Conservation (phyloP, 345 rosid genomes). For the Euphorbia peplus region DNA sequence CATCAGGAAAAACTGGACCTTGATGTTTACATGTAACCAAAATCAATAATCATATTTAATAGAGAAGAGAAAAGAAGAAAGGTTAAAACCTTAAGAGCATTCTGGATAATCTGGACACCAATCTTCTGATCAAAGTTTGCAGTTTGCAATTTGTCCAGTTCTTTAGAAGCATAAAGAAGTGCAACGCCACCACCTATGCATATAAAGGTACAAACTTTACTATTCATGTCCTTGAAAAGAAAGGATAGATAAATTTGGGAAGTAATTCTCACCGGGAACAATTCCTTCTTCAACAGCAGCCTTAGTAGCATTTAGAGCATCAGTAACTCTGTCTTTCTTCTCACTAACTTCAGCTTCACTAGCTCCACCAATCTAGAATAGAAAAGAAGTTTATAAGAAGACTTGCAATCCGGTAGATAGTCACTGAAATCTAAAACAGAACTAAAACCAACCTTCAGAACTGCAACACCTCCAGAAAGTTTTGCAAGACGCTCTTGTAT, state of each 20-base stretch:
- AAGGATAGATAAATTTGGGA: neutral
- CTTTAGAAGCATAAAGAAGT: slow-evolving; percentile 30
- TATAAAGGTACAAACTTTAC: neutral
- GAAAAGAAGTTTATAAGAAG: neutral
- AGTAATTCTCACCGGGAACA: slow-evolving; percentile 22
- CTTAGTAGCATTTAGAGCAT: slow-evolving; percentile 34
- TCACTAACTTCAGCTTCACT: slow-evolving; percentile 33
- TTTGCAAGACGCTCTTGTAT: slow-evolving; percentile 25
- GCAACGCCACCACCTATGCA: slow-evolving; percentile 32
- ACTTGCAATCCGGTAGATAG: neutral
- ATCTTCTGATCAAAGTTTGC: slow-evolving; percentile 32
- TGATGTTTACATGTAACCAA: neutral
- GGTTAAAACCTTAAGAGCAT: slow-evolving; percentile 25
- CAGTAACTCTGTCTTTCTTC: slow-evolving; percentile 31
- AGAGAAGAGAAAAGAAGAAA: no score
- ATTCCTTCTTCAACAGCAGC: slow-evolving; percentile 34
- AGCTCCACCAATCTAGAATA: slow-evolving; percentile 28
- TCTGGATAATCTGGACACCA: slow-evolving; percentile 32
- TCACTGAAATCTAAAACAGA: neutral
- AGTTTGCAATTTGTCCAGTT: slow-evolving; percentile 28
- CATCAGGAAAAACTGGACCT: neutral
- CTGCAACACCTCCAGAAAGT: slow-evolving; percentile 28
- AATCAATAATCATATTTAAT: neutral
- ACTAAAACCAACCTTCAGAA: slow-evolving; percentile 16
- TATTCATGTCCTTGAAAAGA: neutral